These are phyloP conservation scores for Vitis riparia DNA, from an alignment of 164 flowering plant genomes.

Conservation along the genomic window DNA sequence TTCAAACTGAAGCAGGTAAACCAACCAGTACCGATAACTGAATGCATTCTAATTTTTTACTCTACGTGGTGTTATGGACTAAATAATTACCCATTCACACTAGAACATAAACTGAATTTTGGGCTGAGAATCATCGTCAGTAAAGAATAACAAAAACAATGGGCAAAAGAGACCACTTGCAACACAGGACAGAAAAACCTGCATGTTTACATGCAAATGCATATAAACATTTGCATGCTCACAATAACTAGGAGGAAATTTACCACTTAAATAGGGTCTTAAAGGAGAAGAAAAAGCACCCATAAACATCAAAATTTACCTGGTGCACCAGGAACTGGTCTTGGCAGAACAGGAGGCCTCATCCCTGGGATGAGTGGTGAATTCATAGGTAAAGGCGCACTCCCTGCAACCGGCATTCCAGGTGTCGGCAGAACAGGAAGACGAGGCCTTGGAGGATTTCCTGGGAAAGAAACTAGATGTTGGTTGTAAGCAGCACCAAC, in stretches of 20 bases:
- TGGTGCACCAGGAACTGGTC: conserved; percentile 49
- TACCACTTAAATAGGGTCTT: not conserved
- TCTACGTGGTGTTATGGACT: too few species aligned
- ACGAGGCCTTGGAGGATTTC: conserved; percentile 53
- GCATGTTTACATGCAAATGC: not conserved
- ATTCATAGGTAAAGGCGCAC: conserved; percentile 24
- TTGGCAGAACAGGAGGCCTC: conserved; percentile 75
- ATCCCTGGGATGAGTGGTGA: conserved; percentile 57
- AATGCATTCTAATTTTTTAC: too few species aligned
- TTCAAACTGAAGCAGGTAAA: too few species aligned
- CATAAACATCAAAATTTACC: conserved; percentile 28
- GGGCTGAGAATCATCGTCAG: too few species aligned
- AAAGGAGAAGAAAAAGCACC: not conserved
- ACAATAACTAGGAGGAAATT: too few species aligned
- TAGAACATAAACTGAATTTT: too few species aligned
- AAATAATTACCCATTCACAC: too few species aligned
- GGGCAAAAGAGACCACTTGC: too few species aligned
- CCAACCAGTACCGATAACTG: too few species aligned
- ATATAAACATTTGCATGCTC: not conserved
- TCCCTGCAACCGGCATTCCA: conserved; percentile 37
- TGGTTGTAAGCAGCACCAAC: conserved; percentile 87
- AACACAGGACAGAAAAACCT: too few species aligned
- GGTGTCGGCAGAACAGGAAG: conserved; percentile 64
- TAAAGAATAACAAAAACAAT: too few species aligned
- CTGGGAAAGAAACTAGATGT: conserved; percentile 44